Percentiles rank a stretch among this genome's conserved stretches.
These are phyloP conservation scores for Deakozyma indianensis DNA, from an alignment of 805 yeast species.

Conservation along the genomic window DNA sequence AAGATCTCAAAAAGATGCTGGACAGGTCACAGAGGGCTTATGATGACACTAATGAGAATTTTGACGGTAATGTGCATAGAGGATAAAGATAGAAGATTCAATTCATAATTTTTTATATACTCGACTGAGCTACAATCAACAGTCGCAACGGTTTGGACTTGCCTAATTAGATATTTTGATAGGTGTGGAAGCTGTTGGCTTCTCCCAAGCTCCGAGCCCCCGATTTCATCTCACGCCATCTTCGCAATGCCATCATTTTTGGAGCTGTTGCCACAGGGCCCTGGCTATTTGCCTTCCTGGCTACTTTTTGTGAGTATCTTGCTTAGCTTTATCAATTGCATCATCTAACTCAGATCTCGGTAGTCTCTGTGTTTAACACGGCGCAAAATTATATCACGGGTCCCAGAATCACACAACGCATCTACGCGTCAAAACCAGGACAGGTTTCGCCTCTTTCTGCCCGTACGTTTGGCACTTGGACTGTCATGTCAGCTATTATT, in stretches of 20 bases:
- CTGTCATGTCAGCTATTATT: slow-evolving; percentile 69
- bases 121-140: no score
- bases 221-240: no score
- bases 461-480: slow-evolving; percentile 99
- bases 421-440: slow-evolving; percentile 50
- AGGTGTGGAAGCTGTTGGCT: no score
- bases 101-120: no score
- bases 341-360: slow-evolving; percentile 33
- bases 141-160: no score
- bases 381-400: slow-evolving; percentile 73
- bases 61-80: neutral
- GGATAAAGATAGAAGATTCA: no score
- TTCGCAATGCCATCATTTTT: neutral
- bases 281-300: neutral
- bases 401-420: slow-evolving; percentile 58
- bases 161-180: no score
- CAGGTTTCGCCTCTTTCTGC: slow-evolving; percentile 59
- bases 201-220: no score
- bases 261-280: neutral
- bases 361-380: slow-evolving; percentile 86
- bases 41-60: slow-evolving; percentile 5
- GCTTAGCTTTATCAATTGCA: neutral
- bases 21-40: slow-evolving; percentile 13
- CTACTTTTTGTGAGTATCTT: neutral
- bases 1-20: slow-evolving; percentile 11